Conservation (phyloP, 208 protist genomes). For the Crithidia fasciculata region DNA sequence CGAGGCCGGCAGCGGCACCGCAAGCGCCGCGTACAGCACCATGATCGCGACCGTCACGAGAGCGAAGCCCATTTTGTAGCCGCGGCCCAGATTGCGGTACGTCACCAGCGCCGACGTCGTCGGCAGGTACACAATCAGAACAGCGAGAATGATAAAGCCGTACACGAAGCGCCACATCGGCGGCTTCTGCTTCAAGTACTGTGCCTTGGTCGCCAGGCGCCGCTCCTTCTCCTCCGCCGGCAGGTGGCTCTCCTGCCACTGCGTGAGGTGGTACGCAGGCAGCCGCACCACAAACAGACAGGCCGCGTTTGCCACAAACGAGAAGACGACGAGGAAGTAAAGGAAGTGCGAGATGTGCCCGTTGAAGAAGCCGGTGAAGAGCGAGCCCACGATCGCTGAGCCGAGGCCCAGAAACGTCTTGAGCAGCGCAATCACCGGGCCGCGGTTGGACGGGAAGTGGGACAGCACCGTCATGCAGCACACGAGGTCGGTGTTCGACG, state of each 20-base stretch:
- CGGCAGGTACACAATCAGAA: conserved; percentile 58
- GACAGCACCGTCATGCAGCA: conserved; percentile 50
- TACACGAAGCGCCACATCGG: conserved; percentile 50
- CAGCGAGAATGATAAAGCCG: conserved; percentile 45
- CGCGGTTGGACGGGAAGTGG: conserved; percentile 53
- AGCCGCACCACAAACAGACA: conserved; percentile 48
- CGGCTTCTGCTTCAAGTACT: conserved; percentile 56
- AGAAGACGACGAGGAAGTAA: conserved; percentile 22
- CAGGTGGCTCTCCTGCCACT: conserved; percentile 39
- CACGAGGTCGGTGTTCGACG: conserved; percentile 42
- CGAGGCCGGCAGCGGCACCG: conserved; percentile 32
- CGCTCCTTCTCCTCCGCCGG: conserved; percentile 34
- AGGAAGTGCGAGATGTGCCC: conserved; percentile 29
- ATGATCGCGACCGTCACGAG: conserved; percentile 29
- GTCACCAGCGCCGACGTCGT: conserved; percentile 37
- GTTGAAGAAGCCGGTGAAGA: conserved; percentile 41
- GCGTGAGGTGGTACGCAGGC: conserved; percentile 57
- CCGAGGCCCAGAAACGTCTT: conserved; percentile 70
- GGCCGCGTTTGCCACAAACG: conserved; percentile 26
- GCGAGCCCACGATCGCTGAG: conserved; percentile 47
- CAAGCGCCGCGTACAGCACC: conserved; percentile 34
- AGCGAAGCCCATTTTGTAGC: too few relatives aligned
- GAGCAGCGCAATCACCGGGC: conserved; percentile 51
- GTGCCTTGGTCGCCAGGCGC: conserved; percentile 28
- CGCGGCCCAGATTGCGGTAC: conserved; percentile 1